phyloP scores from a whole-genome alignment of 1,284 basidiomycete species.

The Apiotrichum sp. region DNA sequence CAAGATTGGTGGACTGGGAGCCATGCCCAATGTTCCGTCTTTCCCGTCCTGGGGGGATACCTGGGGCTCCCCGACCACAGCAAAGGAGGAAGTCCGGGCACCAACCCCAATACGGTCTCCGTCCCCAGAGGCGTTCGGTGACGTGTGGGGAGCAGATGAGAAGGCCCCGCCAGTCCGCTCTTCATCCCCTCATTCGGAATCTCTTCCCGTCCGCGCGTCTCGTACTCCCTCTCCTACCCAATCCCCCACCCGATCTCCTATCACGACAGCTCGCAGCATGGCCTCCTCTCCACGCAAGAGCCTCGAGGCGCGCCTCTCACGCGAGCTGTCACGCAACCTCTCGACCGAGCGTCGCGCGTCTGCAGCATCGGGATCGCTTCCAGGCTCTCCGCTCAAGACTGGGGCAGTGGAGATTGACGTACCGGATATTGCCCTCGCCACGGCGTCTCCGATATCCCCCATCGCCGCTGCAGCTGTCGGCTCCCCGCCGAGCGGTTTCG shows the following conservation, averaged over 20 bases:
- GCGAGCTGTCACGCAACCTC: background rate
- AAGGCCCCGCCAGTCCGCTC: background rate
- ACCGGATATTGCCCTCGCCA: background rate
- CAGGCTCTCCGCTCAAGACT: background rate
- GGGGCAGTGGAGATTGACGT: background rate
- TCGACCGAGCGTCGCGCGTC: background rate
- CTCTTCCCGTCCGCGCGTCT: background rate
- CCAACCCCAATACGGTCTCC: background rate
- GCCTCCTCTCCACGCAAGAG: conserved; percentile 1
- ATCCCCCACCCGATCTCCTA: background rate
- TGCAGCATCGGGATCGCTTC: background rate
- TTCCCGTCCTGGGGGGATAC: background rate
- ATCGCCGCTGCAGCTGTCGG: background rate
- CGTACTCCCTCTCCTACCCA: background rate
- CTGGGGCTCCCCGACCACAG: background rate
- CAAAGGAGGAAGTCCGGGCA: background rate
- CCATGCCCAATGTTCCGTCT: background rate
- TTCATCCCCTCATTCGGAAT: background rate
- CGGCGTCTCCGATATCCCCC: background rate
- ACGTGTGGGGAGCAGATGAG: background rate
- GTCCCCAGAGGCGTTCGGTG: background rate
- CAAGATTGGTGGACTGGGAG: background rate
- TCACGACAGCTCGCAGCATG: background rate
- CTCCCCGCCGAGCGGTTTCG: too few species aligned
- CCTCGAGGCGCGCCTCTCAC: conserved; percentile 2